A percentile compares a stretch with the other conserved stretches of the same genome.
These are phyloP conservation scores for Vicia sativa DNA, from an alignment of 306 rosid genomes.

Conservation along the genomic window DNA sequence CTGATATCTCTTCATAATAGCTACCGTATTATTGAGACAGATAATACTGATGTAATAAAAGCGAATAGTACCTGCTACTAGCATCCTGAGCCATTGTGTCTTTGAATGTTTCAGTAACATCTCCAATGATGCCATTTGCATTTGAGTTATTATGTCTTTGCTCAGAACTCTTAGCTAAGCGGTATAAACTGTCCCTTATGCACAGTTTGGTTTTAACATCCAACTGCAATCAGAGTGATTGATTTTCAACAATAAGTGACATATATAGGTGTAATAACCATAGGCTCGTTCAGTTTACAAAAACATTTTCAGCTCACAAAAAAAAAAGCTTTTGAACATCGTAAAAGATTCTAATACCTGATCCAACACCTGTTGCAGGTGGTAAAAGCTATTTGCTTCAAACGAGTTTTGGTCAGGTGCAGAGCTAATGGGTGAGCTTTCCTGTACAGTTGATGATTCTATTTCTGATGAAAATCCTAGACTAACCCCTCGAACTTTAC, in stretches of 20 bases:
- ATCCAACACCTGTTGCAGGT: slow-evolving; percentile 69
- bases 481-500: slow-evolving; percentile 63
- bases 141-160: slow-evolving; percentile 62
- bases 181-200: slow-evolving; percentile 90
- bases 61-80: slow-evolving; percentile 53
- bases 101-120: slow-evolving; percentile 50
- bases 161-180: slow-evolving; percentile 89
- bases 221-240: slow-evolving; percentile 52
- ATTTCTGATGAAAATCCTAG: slow-evolving; percentile 56
- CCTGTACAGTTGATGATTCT: slow-evolving; percentile 64
- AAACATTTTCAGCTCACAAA: slow-evolving; percentile 3
- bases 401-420: slow-evolving; percentile 50
- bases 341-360: slow-evolving; percentile 55
- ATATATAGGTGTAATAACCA: slow-evolving; percentile 12
- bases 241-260: slow-evolving; percentile 22
- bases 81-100: slow-evolving; percentile 48
- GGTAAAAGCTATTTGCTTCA: slow-evolving; percentile 69
- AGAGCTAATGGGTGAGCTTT: slow-evolving; percentile 63
- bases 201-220: slow-evolving; percentile 78
- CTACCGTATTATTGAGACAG: slow-evolving; percentile 4
- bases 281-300: not conserved
- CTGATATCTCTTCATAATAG: slow-evolving; percentile 2
- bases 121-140: slow-evolving; percentile 47
- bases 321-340: not conserved
- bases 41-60: slow-evolving; percentile 23